A percentile compares a stretch with the other conserved stretches of the same genome.
Conservation (phyloP, 1,284 basidiomycete species). For the Binderoboletus segoi region DNA sequence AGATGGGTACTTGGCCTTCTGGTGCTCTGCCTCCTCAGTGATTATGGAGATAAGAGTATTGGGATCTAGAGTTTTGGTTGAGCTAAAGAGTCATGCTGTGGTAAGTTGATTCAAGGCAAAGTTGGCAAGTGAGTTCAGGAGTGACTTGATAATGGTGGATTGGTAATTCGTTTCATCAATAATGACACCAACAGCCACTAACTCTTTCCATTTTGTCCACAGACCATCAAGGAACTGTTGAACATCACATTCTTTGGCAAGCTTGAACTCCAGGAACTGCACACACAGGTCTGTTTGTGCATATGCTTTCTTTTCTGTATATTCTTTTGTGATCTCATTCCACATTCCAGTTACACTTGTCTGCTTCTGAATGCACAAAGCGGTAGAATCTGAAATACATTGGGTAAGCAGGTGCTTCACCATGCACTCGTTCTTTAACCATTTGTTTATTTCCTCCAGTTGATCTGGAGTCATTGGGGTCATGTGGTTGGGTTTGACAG, state of each 20-base stretch:
- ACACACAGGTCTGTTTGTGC: not conserved
- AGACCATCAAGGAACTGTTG: not conserved
- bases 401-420: not conserved
- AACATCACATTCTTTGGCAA: not conserved
- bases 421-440: not conserved
- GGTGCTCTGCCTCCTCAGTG: not conserved
- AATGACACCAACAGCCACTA: not conserved
- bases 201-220: not conserved
- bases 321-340: not conserved
- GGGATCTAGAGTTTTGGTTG: not conserved
- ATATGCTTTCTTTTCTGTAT: not conserved
- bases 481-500: not conserved
- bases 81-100: not conserved
- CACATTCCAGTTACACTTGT: not conserved
- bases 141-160: not conserved
- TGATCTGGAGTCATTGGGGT: not conserved
- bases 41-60: not conserved
- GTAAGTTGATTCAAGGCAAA: not conserved
- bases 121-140: not conserved
- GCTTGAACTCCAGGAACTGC: not conserved
- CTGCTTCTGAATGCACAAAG: not conserved
- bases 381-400: not conserved
- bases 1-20: not conserved
- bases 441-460: not conserved
- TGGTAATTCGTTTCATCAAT: not conserved